Conservation (phyloP, 176 grass and related monocot genomes). For the Carex kokanica region DNA sequence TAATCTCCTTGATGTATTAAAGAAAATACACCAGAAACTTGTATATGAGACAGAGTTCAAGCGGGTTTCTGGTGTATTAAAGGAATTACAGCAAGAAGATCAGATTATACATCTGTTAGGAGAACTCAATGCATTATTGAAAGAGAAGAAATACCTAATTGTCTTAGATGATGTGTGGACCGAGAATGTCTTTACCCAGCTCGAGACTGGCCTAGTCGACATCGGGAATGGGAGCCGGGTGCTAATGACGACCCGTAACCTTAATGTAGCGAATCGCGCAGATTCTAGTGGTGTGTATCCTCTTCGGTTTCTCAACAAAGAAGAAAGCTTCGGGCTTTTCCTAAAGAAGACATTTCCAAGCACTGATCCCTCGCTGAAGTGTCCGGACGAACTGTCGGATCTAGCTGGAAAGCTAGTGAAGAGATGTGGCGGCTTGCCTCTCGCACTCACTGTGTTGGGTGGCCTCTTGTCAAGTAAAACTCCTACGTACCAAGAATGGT, state of each 20-base stretch:
- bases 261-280: not conserved
- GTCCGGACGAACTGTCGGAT: not conserved
- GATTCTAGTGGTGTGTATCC: not conserved
- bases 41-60: not conserved
- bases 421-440: not conserved
- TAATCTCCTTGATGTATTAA: not conserved
- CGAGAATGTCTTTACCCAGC: not conserved
- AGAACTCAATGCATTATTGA: not conserved
- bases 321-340: conserved; percentile 15
- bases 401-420: not conserved
- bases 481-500: not conserved
- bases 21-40: not conserved
- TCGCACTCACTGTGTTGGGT: not conserved
- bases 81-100: not conserved
- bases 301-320: not conserved
- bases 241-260: conserved; percentile 7
- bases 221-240: not conserved
- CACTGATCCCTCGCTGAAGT: not conserved
- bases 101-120: not conserved
- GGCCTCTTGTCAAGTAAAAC: not conserved
- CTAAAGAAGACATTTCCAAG: conserved; percentile 7
- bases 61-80: not conserved
- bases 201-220: not conserved
- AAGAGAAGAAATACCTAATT: conserved; percentile 6
- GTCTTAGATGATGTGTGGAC: conserved; percentile 26